phyloP scores from a whole-genome alignment of 1,139 yeast species.

The Yamadazyma kanchanaburiensis region DNA sequence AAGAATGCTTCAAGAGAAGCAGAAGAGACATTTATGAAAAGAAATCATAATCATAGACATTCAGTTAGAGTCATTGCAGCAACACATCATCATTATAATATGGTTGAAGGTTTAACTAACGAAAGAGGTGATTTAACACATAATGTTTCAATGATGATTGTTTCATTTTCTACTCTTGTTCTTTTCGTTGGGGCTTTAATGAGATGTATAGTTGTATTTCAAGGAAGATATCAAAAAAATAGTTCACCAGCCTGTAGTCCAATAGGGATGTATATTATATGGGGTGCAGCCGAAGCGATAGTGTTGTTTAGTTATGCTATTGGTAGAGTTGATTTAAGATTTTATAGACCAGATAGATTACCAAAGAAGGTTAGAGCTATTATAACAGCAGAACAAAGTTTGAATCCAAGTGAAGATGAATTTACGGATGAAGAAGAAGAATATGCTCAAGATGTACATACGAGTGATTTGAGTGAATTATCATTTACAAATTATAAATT shows the following conservation, averaged over 20 bases:
- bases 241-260: constrained; percentile 27
- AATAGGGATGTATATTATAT: constrained; percentile 63
- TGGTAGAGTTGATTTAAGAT: constrained; percentile 69
- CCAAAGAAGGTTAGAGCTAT: constrained; percentile 38
- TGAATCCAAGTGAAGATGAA: constrained; percentile 13
- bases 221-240: constrained; percentile 23
- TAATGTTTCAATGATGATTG: constrained; percentile 43
- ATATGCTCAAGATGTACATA: constrained; percentile 11
- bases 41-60: constrained; percentile 49
- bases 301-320: constrained; percentile 54
- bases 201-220: constrained; percentile 56
- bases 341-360: constrained; percentile 69
- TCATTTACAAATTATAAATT: constrained; percentile 9
- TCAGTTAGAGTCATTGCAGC: constrained; percentile 50
- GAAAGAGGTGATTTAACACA: constrained; percentile 49
- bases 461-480: constrained; percentile 12
- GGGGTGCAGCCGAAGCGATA: constrained; percentile 59
- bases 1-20: constrained; percentile 47
- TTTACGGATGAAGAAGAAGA: constrained; percentile 12
- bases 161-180: constrained; percentile 48
- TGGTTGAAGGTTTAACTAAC: constrained; percentile 42
- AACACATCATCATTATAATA: constrained; percentile 40
- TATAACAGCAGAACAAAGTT: constrained; percentile 40
- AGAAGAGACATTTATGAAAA: constrained; percentile 48
- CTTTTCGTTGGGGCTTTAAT: constrained; percentile 57